Base-by-base conservation (phyloP, 2,329 filamentous ascomycete species). In the Botrytis cinerea region DNA sequence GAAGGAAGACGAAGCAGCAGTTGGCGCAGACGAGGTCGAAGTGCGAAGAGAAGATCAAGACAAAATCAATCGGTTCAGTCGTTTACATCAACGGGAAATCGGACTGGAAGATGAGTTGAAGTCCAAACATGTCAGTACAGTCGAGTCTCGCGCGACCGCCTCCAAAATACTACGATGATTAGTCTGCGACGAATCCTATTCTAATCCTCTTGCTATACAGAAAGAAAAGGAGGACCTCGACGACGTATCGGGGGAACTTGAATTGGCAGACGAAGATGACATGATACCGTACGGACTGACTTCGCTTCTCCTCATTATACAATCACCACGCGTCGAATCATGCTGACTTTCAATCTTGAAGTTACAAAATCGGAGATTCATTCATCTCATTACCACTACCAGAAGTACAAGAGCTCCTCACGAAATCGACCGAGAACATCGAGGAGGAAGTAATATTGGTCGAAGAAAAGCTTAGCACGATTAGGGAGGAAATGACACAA, bases 161-260 rank as follows among this genome's bases (percentile, higher is more conserved):
- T 40, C 46, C 28, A 32, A 48, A 57, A 43, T 4, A 40, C 25
- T 57, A 45, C 32, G 8, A 62, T 14, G 51, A 20, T 14, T 1
- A 51, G 18, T 45, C 14, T 61, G 57, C 54, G 5, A 73, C 75
- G 80, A 73, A 80, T 51, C 18, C 12, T 57, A 8, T 35, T n/a
- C 43, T 62, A 12, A 71, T 28, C 32, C n/a, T 40, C 20, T 51
- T 63, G 25, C 7, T 40, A 25, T 77, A 72, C 80, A 98, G 95
- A 98, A 98, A 86, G 95, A 98, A 83, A 98, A 98, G 84, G 96
- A 99, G 83, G 96, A 98, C 81, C 89, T 98, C 5, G 95, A 98
- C 81, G 96, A 99, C 82, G 88, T 99, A 72, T 92, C 92, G 2
- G 93, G 88, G 71, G 96, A 99, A 82, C 87, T 99, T 64, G 96